Evolutionary conservation across 2,329 filamentous ascomycete species (phyloP), one percentile per base, ranked within the genome.

Genomic region (Aspergillus niger): DNA sequence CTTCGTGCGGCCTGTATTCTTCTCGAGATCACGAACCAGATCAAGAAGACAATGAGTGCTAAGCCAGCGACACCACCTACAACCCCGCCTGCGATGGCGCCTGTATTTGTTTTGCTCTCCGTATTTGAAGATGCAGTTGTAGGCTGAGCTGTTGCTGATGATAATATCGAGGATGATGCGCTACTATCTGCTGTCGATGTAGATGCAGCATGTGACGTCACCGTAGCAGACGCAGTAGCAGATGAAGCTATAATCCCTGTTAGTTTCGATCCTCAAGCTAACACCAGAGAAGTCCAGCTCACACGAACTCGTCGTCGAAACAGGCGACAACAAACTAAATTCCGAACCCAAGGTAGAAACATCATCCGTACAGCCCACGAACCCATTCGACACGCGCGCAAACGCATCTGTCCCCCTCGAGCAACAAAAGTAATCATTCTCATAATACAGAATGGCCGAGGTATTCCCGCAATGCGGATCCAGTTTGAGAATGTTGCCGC

Each of bases 391-490:
- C 26, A 44, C 24, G 39, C 38, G 13, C 11, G 57, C 58, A 48
- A 68, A 68, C 2, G 59, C 67, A n/a, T 51, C 51, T 7, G 30
- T 36, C 1, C 53, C 64, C 3, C 54, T 28, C 11, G 64, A 59
- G 17, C 69, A 71, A 47, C 69, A 71, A 38, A 71, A 71, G 22
- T 59, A 69, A 10, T 62, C 67, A 5, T 56, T 54, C 5, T 65
- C 65, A 17, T 71, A 57, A 15, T 67, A 72, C 44, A 72, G 32
- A n/a, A 61, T 63, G 22, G 62, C 63, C 1, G 63, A 65, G 5
- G 36, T 52, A 43, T 72, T 67, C 24, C 67, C 70, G 26, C 70
- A 72, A 28, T 66, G 61, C 8, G 67, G 67, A 10, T 60, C 52
- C n/a, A 58, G 36, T 17, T 63, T 47, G 3, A 70, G 15, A 4